These are phyloP conservation scores for Phyllosticta ampelicida DNA, from an alignment of 2,329 filamentous ascomycete genomes.

Conservation along the genomic window DNA sequence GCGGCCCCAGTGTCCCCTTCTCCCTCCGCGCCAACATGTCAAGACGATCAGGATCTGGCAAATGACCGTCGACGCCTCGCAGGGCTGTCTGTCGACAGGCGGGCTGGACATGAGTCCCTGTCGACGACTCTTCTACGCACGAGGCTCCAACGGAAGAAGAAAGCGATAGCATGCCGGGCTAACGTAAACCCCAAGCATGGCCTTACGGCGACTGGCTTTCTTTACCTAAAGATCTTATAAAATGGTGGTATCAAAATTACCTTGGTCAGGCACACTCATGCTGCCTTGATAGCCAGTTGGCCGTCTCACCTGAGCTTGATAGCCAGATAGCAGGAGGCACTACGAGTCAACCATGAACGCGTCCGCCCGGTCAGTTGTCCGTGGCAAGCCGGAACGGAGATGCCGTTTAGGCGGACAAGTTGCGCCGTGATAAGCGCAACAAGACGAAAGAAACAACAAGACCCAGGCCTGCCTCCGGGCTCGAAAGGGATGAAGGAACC, in stretches of 20 bases:
- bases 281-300: background rate
- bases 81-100: too few species aligned
- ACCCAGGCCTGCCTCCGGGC: background rate
- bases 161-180: background rate
- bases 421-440: background rate
- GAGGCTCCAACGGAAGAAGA: background rate
- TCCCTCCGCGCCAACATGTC: background rate
- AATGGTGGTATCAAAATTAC: background rate
- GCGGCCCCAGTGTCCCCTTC: background rate
- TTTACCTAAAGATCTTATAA: background rate
- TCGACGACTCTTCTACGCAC: background rate
- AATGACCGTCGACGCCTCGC: background rate
- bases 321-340: background rate
- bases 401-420: background rate
- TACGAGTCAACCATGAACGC: background rate
- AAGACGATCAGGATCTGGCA: background rate
- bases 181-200: background rate
- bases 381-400: background rate
- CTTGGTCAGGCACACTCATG: background rate
- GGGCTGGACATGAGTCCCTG: background rate
- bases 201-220: background rate
- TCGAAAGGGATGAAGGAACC: background rate
- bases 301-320: background rate
- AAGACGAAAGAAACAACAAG: background rate
- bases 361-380: background rate